Conservation (phyloP, 2,329 filamentous ascomycete genomes). For the Botrytis cinerea region DNA sequence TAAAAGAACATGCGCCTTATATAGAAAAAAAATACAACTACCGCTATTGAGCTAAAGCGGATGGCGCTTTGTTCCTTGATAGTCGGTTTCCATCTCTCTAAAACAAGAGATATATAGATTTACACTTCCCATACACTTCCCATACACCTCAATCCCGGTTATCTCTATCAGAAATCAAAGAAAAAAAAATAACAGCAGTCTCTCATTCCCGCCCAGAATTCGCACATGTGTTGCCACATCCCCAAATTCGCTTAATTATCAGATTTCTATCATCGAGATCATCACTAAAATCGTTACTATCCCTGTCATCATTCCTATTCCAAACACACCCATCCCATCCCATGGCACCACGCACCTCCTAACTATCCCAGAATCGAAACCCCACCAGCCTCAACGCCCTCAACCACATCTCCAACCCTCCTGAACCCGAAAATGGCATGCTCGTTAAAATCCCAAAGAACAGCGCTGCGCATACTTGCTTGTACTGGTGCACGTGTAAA, state of each 20-base stretch:
- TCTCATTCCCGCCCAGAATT: not conserved
- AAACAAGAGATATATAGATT: not conserved
- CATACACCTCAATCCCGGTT: not conserved
- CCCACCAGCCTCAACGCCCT: not conserved
- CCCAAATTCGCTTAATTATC: not conserved
- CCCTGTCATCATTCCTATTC: not conserved
- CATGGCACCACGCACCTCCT: not conserved
- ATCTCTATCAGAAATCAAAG: not conserved
- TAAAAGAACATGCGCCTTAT: too few species aligned
- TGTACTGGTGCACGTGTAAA: too few species aligned
- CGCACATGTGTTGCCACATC: not conserved
- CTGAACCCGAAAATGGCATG: not conserved
- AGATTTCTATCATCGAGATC: not conserved
- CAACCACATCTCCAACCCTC: not conserved
- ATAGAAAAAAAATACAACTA: too few species aligned
- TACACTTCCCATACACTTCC: not conserved
- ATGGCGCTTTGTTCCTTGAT: too few species aligned
- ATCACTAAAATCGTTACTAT: not conserved
- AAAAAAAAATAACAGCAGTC: not conserved
- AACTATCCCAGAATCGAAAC: not conserved
- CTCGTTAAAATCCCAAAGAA: accelerated
- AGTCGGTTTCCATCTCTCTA: too few species aligned
- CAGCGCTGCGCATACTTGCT: not conserved
- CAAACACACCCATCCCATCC: not conserved
- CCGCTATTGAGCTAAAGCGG: too few species aligned